A percentile compares a stretch with the other conserved stretches of the same genome.
Conservation (phyloP, 2,329 filamentous ascomycete genomes). For the Botrytis medusae region DNA sequence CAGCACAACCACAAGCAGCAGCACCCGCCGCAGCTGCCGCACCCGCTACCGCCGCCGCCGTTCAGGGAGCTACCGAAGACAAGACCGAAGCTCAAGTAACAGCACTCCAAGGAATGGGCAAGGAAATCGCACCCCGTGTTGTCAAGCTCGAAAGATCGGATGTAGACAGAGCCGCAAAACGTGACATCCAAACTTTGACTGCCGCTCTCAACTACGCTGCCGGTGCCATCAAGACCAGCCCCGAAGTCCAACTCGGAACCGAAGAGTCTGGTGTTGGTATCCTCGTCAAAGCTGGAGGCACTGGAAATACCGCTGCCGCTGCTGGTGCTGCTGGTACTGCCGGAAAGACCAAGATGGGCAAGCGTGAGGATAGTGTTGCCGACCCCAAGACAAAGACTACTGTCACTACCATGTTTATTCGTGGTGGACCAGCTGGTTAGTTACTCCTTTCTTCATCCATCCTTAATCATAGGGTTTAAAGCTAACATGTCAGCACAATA, state of each 20-base stretch:
- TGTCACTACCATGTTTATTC: slow-evolving; percentile 38
- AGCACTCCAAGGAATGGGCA: slow-evolving; percentile 21
- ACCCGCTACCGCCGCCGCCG: slow-evolving; percentile 18
- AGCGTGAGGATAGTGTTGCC: slow-evolving; percentile 18
- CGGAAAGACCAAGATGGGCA: slow-evolving; percentile 16
- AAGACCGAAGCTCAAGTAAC: slow-evolving; percentile 23
- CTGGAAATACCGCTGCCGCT: neutral
- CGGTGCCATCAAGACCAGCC: slow-evolving; percentile 47
- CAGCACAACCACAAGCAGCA: slow-evolving; percentile 16
- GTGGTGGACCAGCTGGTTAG: slow-evolving; percentile 33
- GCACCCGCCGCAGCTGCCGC: slow-evolving; percentile 13
- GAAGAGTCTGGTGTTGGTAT: slow-evolving; percentile 40
- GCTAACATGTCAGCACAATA: slow-evolving; percentile 4
- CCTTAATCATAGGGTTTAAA: neutral
- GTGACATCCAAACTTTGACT: slow-evolving; percentile 50
- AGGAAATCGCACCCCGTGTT: slow-evolving; percentile 23
- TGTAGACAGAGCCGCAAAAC: slow-evolving; percentile 39
- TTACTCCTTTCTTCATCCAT: slow-evolving; percentile 1
- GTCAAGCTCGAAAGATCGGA: slow-evolving; percentile 14
- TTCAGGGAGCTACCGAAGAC: slow-evolving; percentile 17
- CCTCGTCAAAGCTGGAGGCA: slow-evolving; percentile 10
- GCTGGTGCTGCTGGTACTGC: slow-evolving; percentile 13
- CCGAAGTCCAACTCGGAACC: slow-evolving; percentile 51
- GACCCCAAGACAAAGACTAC: slow-evolving; percentile 34
- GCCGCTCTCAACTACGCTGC: slow-evolving; percentile 49